Base-by-base conservation (phyloP, 805 yeast genomes). In the Wickerhamiella australiensis region DNA sequence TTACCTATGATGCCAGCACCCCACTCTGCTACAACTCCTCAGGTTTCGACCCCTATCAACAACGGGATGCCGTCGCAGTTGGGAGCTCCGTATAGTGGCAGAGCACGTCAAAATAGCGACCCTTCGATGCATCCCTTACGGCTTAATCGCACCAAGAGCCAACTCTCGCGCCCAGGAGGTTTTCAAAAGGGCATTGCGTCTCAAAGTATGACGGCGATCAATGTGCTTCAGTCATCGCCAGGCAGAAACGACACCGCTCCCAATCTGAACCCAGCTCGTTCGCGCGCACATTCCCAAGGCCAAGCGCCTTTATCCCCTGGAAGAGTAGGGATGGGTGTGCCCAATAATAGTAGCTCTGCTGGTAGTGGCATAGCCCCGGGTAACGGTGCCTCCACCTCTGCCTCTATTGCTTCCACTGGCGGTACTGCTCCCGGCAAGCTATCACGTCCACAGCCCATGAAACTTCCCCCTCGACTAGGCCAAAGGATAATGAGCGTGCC, bases 221-320 rank as follows among this genome's bases (percentile, higher is more conserved):
- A 56, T 22, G 58, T 65, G 11, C 57, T 71, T 31, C 70, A 77
- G 0, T 74, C 78, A 6, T 74, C 79, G 1, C 79, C 79, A 2
- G 68, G 69, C 27, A 62, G 65, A 53, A 59, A 53, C 54, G 58
- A 49, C 55, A n/a, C n/a, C n/a, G 50, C 18, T 49, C 45, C 27
- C 50, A 52, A 40, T 21, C 52, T 5, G 59, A 63, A 35, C 68
- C 73, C 3, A 63, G 68, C 15, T 54, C 65, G 42, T 61, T 55
- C 25, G 50, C 33, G 55, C 53, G 50, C 50, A 49, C 44, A 50
- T 47, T 50, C 33, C 44, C 56, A 37, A 56, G 59, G 18, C 53
- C 64, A 43, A 15, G 38, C 20, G 5, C 46, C 47, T 1, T 5
- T 15, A 3, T 45, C 47, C 2, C 47, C 47, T 8, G 47, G 33